phyloP scores from a whole-genome alignment of 441 rosid genomes.

The Codiaeum variegatum region DNA sequence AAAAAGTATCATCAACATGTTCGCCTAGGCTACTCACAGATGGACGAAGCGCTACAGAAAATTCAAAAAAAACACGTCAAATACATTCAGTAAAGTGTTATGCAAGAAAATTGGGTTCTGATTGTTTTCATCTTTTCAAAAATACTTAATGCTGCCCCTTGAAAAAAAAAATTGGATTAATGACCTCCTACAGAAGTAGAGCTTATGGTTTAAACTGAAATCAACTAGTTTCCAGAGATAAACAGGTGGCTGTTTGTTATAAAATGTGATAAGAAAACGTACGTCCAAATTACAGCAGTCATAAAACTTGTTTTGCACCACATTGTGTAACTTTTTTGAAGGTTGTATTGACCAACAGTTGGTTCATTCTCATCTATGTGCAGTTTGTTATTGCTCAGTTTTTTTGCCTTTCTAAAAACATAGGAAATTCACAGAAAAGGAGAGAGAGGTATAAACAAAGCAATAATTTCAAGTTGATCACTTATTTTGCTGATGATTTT shows the following conservation, averaged over 20 bases:
- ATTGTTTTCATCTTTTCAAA: conserved; percentile 9
- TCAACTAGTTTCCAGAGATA: not conserved
- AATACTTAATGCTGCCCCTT: conserved; percentile 1
- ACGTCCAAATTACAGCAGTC: not conserved
- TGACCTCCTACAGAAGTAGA: not conserved
- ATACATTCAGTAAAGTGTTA: conserved; percentile 18
- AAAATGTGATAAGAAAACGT: not conserved
- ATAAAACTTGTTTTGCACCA: not conserved
- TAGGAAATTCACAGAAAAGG: not conserved
- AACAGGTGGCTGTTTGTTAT: not conserved
- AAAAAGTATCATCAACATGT: conserved; percentile 54
- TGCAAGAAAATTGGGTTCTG: conserved; percentile 11
- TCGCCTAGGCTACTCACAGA: conserved; percentile 42
- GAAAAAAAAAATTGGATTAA: not conserved
- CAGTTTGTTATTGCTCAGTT: not conserved
- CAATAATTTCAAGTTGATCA: not conserved
- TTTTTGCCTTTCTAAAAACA: not conserved
- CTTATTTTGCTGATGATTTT: not conserved
- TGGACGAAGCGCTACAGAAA: conserved; percentile 66
- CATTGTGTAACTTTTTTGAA: not conserved
- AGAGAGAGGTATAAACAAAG: not conserved
- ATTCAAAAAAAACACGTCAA: conserved; percentile 17
- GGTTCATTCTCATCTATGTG: not conserved
- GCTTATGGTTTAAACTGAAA: not conserved
- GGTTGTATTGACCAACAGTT: not conserved